Percentiles rank a stretch among this genome's conserved stretches.
phyloP scores from a whole-genome alignment of 257 asterid species.

The Haberlea rhodopensis region DNA sequence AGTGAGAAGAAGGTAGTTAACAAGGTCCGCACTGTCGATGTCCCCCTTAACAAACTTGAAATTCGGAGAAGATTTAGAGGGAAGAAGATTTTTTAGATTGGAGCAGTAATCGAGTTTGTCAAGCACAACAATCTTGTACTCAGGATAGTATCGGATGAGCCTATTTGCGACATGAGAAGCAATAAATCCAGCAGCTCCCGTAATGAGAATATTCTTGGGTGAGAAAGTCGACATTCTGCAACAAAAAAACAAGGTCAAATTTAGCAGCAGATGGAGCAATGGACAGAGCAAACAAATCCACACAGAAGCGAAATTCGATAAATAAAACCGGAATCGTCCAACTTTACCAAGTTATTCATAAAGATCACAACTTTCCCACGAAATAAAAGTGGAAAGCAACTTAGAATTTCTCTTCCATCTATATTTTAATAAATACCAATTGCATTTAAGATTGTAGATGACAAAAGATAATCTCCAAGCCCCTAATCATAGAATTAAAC shows the following conservation, averaged over 20 bases:
- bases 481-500: background rate
- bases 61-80: slow-evolving; percentile 22
- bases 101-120: slow-evolving; percentile 35
- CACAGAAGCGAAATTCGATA: too few relatives aligned
- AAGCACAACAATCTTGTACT: slow-evolving; percentile 26
- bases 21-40: slow-evolving; percentile 22
- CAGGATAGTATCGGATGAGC: slow-evolving; percentile 12
- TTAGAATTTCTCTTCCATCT: background rate
- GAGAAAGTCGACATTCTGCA: background rate
- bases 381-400: background rate
- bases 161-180: slow-evolving; percentile 24
- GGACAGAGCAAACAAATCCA: background rate
- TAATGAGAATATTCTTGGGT: slow-evolving; percentile 29
- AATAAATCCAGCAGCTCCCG: slow-evolving; percentile 31
- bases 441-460: background rate
- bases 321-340: background rate
- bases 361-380: background rate
- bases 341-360: background rate
- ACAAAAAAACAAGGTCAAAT: background rate
- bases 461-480: background rate
- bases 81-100: slow-evolving; percentile 23
- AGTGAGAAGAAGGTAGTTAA: slow-evolving; percentile 16
- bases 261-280: background rate
- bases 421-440: background rate
- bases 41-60: slow-evolving; percentile 30